Base-by-base conservation (phyloP, 2,329 filamentous ascomycete genomes). In the Bipolaris sorokiniana region DNA sequence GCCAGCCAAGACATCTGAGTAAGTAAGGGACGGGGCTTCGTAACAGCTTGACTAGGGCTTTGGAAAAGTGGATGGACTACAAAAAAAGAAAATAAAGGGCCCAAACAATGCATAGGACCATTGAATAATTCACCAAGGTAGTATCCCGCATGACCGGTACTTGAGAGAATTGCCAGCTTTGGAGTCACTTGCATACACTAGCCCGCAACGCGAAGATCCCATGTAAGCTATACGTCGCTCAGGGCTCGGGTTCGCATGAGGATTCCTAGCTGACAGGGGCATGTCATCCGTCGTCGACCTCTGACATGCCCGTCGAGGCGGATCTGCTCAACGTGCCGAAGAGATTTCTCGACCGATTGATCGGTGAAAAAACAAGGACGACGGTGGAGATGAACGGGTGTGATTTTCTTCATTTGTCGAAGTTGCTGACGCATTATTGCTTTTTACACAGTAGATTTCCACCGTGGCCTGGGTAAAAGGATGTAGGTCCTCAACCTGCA, bases 1-100 rank as follows among this genome's bases (percentile, higher is more conserved):
- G 40, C 44, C 18, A 18, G 37, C 48, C 42, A 20, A 16, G 36
- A 47, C 33, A 20, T 18, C 31, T 38, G 51, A 47, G 50, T 56
- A 36, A 50, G 36, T 20, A 37, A 52, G 36, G 42, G 22, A 23
- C 54, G 18, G 45, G 54, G 54, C 9, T 22, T 44, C 42, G 48
- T 56, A 56, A 56, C 42, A 48, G 23, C 33, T 31, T 46, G 22
- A 38, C 54, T 37, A 53, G 22, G 54, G 54, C 42, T n/a, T 48
- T 44, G 5, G 15, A 22, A 44, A 26, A 52, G 49, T 56, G 54
- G 48, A 18, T 31, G 11, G 22, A 33, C 20, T 44, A 37, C 49
- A 41, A 47, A 48, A 54, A 56, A 47, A 20, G n/a, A 37, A 56
- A 42, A 15, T 5, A 11, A 47, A n/a, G 28, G 16, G 16, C 33